Base-by-base conservation (phyloP, 345 rosid species). In the Raphanus raphanistrum region DNA sequence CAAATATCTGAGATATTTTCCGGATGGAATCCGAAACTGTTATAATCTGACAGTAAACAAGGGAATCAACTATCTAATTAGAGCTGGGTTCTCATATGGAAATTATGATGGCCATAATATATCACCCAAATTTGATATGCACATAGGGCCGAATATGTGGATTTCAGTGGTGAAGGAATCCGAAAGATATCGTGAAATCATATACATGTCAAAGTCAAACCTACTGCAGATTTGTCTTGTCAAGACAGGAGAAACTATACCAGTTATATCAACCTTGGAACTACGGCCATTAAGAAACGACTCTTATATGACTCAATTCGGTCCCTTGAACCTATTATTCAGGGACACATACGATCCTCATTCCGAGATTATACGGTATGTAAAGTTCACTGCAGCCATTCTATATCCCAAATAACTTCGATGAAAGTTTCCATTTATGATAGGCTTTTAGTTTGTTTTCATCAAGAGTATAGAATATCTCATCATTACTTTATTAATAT, bases 221-320 rank as follows among this genome's bases (percentile, higher is more conserved):
- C 31, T 55, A 45, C 41, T 85, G 11, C 69, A 82, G 57, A 48
- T 89, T 28, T 90, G 92, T 76, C 82, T 85, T 1, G 84, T 85
- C 10, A 88, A 90, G 63, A 79, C 78, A 33, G 74, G 71, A 26
- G 0, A 21, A 32, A 85, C 87, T 8, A 43, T 78, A 8, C 90
- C 90, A 36, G 73, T 90, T 63, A 79, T 88, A 31, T 84, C 88
- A 1, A 69, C 80, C 2, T 70, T 88, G 52, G 90, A 90, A 7
- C 29, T 87, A 4, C 79, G 92, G 67, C 82, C 58, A 32, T 7
- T 85, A 29, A 63, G 63, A 15, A 76, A 36, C 68, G 59, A 63
- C 15, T 66, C 65, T n/a, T 76, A 77, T 15, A 7, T 0, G 8
- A 70, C 77, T 0, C 7, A 55, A 63, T 1, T 64, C 0, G 80